These are phyloP conservation scores for Umbellularia californica DNA, from an alignment of 164 flowering plant species.

Conservation along the genomic window DNA sequence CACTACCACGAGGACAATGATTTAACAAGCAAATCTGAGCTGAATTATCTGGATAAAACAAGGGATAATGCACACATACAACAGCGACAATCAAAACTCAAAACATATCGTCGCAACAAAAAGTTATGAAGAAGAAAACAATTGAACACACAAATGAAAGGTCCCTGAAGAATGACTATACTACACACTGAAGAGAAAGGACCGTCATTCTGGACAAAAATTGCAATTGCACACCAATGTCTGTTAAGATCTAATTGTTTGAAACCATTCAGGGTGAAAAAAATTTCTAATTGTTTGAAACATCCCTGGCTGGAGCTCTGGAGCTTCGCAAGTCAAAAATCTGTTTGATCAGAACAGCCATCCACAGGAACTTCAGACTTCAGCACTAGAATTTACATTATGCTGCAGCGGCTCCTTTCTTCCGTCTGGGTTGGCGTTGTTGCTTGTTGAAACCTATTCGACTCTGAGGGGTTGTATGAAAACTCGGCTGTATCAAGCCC, in stretches of 20 bases:
- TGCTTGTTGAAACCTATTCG: slow-evolving; percentile 53
- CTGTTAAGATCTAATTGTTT: not conserved
- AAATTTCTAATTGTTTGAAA: not conserved
- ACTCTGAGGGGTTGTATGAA: slow-evolving; percentile 73
- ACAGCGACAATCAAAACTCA: too few relatives aligned
- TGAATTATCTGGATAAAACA: too few relatives aligned
- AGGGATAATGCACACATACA: too few relatives aligned
- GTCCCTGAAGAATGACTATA: not conserved
- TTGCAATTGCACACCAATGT: not conserved
- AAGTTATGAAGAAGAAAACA: too few relatives aligned
- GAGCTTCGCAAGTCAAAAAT: too few relatives aligned
- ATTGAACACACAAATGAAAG: too few relatives aligned
- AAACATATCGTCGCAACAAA: too few relatives aligned
- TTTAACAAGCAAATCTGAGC: too few relatives aligned
- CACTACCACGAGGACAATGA: too few relatives aligned
- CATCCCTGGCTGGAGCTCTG: not conserved
- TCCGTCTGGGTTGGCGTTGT: slow-evolving; percentile 43
- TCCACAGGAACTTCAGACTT: not conserved
- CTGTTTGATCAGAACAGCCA: too few relatives aligned
- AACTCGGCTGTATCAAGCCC: slow-evolving; percentile 87
- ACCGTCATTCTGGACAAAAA: not conserved
- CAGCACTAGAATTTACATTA: slow-evolving; percentile 39
- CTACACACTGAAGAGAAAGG: not conserved
- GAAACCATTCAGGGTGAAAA: not conserved
- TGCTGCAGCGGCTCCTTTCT: slow-evolving; percentile 65